Percentiles rank a stretch among this genome's conserved stretches.
These are phyloP conservation scores for Keithomyces neogunnii DNA, from an alignment of 2,329 filamentous ascomycete genomes.

Conservation along the genomic window DNA sequence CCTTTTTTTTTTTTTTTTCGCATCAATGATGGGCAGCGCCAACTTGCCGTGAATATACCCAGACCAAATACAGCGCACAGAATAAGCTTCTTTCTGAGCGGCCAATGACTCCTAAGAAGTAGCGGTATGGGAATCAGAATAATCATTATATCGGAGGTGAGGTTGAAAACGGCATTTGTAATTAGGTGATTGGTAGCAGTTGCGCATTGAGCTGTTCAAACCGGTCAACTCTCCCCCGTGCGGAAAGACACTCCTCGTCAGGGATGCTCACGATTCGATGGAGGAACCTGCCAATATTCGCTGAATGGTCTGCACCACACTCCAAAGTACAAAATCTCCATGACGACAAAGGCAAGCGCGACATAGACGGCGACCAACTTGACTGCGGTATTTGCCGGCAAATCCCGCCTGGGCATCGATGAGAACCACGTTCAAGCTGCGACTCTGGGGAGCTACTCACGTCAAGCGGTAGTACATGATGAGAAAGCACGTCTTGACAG, in stretches of 20 bases:
- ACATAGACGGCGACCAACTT: conserved; percentile 40
- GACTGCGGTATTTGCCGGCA: conserved; percentile 37
- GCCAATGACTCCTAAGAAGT: conserved; percentile 39
- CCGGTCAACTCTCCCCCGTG: not conserved
- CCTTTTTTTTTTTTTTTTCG: too few relatives aligned
- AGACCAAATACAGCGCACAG: conserved; percentile 37
- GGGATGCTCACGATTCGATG: conserved; percentile 31
- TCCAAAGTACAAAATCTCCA: conserved; percentile 39
- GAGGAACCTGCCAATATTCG: conserved; percentile 49
- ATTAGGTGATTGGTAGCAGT: conserved; percentile 48
- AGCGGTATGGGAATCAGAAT: conserved; percentile 47
- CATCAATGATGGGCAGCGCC: too few relatives aligned
- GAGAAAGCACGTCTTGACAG: conserved; percentile 46
- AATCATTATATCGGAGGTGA: conserved; percentile 51
- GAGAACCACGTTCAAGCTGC: not conserved
- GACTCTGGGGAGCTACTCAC: conserved; percentile 18
- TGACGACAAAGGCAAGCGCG: conserved; percentile 34
- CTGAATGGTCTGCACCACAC: conserved; percentile 48
- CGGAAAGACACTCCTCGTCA: not conserved
- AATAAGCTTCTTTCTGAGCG: conserved; percentile 41
- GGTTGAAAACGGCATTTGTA: conserved; percentile 49
- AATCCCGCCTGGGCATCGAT: conserved; percentile 27
- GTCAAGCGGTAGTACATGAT: conserved; percentile 49
- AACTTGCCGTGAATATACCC: conserved; percentile 36
- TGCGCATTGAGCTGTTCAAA: conserved; percentile 41